A percentile compares a stretch with the other conserved stretches of the same genome.
Conservation (phyloP, 2,329 filamentous ascomycete genomes). For the Monilinia vaccinii-corymbosi region DNA sequence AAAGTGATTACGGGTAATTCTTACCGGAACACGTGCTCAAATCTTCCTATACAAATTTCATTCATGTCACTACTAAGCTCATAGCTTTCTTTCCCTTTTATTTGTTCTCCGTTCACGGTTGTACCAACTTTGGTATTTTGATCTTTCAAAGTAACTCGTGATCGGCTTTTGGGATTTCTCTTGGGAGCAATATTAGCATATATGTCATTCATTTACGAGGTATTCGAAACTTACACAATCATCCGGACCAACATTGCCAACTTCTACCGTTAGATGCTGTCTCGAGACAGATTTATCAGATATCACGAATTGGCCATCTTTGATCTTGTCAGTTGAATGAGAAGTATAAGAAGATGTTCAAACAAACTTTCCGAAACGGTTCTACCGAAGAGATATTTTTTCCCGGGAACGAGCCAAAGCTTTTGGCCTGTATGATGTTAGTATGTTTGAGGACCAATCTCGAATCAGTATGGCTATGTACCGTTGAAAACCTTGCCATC, state of each 20-base stretch:
- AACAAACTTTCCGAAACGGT: constrained; percentile 54
- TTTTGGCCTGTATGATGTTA: constrained; percentile 45
- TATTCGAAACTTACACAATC: constrained; percentile 47
- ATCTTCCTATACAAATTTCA: constrained; percentile 63
- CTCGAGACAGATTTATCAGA: constrained; percentile 77
- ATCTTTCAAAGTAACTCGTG: constrained; percentile 66
- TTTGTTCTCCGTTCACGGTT: constrained; percentile 60
- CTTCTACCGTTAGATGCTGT: constrained; percentile 73
- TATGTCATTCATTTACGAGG: not conserved
- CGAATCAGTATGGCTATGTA: not conserved
- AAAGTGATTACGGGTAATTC: constrained; percentile 6
- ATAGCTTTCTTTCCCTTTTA: constrained; percentile 49
- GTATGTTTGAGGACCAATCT: not conserved
- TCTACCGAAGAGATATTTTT: constrained; percentile 77
- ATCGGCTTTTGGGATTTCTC: constrained; percentile 36
- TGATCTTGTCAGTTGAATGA: not conserved
- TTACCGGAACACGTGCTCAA: constrained; percentile 53
- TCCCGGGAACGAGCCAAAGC: constrained; percentile 79
- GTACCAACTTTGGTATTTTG: constrained; percentile 80
- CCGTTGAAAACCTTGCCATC: not conserved
- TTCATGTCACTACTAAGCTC: constrained; percentile 49
- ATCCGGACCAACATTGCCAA: constrained; percentile 54
- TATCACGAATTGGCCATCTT: constrained; percentile 60
- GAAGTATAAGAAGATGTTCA: not conserved
- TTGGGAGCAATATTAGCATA: constrained; percentile 4